Conservation (phyloP, 495 filamentous ascomycete species). For the Lepraria neglecta region DNA sequence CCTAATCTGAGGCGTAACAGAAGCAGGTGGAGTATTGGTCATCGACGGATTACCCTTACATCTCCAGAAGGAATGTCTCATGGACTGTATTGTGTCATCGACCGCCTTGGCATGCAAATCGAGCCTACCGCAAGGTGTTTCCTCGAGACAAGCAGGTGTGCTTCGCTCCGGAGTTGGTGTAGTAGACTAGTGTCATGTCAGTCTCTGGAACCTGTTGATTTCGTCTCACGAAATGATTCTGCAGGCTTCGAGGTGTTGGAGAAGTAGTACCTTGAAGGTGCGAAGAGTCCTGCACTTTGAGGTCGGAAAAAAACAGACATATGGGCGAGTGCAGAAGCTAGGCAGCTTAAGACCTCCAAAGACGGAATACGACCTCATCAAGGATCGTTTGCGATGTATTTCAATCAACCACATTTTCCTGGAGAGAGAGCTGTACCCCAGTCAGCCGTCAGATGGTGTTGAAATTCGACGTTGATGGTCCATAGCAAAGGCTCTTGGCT, state of each 20-base stretch:
- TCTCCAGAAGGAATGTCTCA: constrained; percentile 4
- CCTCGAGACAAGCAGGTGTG: background rate
- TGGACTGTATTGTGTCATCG: constrained; percentile 3
- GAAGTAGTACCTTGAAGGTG: background rate
- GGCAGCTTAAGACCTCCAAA: constrained; percentile 2
- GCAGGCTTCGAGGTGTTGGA: constrained; percentile 4
- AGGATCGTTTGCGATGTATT: too few relatives aligned
- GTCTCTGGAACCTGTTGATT: constrained; percentile 3
- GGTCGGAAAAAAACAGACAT: background rate
- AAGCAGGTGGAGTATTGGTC: background rate
- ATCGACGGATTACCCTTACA: constrained; percentile 2
- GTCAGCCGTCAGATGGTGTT: too few relatives aligned
- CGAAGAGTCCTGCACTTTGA: constrained; percentile 4
- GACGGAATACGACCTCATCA: background rate
- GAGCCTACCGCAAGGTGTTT: background rate
- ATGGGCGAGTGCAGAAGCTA: background rate
- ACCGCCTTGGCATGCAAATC: background rate
- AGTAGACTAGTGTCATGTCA: constrained; percentile 2
- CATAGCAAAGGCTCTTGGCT: too few relatives aligned
- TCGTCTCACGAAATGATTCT: background rate
- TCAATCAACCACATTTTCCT: too few relatives aligned
- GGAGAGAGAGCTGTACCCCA: too few relatives aligned
- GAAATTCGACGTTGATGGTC: too few relatives aligned
- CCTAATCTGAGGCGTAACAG: background rate
- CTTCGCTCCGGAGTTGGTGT: background rate